phyloP scores from a whole-genome alignment of 441 rosid species.

The Jatropha podagrica region DNA sequence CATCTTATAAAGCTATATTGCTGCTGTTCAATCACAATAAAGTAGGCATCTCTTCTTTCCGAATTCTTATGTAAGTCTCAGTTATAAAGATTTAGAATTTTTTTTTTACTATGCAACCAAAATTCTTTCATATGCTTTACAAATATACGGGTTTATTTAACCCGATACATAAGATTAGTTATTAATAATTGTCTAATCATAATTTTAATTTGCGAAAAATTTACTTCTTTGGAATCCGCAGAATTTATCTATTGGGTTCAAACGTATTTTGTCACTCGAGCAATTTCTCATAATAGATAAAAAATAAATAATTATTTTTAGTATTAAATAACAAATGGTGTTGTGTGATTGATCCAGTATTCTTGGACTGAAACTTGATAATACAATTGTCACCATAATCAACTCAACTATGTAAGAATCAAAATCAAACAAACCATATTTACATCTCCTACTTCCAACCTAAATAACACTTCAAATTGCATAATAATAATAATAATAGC shows the following conservation, averaged over 20 bases:
- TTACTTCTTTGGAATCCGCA: too few relatives aligned
- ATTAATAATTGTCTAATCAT: too few relatives aligned
- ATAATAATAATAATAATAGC: constrained; percentile 11
- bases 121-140: not conserved
- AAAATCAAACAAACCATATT: constrained; percentile 19
- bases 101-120: not conserved
- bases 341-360: too few relatives aligned
- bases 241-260: too few relatives aligned
- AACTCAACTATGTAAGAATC: not conserved
- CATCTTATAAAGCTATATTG: not conserved
- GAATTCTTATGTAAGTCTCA: not conserved
- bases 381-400: not conserved
- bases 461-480: not conserved
- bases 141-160: not conserved
- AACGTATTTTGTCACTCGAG: too few relatives aligned
- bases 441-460: constrained; percentile 22
- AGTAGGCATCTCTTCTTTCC: not conserved
- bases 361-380: too few relatives aligned
- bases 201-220: too few relatives aligned
- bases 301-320: too few relatives aligned
- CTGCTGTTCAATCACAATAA: not conserved
- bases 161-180: too few relatives aligned
- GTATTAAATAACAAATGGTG: too few relatives aligned
- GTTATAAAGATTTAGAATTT: not conserved
- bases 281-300: too few relatives aligned